Evolutionary conservation across 768 basidiomycete species (phyloP).

Genomic region (Trichaptum fuscoviolaceum): DNA sequence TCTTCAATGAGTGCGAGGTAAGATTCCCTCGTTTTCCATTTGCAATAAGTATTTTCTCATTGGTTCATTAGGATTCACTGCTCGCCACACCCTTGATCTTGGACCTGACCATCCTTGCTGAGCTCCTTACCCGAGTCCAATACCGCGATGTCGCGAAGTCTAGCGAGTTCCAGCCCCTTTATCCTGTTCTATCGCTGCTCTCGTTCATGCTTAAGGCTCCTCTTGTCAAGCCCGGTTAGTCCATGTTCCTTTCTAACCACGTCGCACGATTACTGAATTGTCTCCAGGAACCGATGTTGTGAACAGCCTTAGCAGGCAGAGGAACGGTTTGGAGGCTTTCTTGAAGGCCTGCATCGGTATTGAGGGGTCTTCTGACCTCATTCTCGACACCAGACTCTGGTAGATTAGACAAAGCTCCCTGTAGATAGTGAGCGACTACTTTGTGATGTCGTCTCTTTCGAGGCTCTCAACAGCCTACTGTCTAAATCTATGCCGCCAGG

Average conservation of each 20-base stretch:
- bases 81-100: conserved; percentile 95
- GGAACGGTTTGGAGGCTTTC: conserved; percentile 90
- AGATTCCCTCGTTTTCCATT: conserved; percentile 1
- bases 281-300: conserved; percentile 75
- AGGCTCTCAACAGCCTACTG: neutral
- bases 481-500: neutral
- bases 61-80: conserved; percentile 67
- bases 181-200: conserved; percentile 88
- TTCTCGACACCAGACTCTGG: conserved; percentile 88
- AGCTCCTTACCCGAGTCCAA: conserved; percentile 88
- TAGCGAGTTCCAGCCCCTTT: conserved; percentile 73
- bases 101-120: conserved; percentile 88
- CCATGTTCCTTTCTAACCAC: neutral
- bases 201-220: conserved; percentile 98
- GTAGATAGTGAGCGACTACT: neutral
- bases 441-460: no score
- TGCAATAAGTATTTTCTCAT: conserved; percentile 6
- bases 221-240: conserved; percentile 83
- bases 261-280: neutral
- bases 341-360: conserved; percentile 91
- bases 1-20: conserved; percentile 97
- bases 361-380: conserved; percentile 75
- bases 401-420: conserved; percentile 34
- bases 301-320: conserved; percentile 92
- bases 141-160: conserved; percentile 59